These are phyloP conservation scores for Coemansia umbellata DNA, from an alignment of 192 early-diverging fungal species.

Conservation along the genomic window DNA sequence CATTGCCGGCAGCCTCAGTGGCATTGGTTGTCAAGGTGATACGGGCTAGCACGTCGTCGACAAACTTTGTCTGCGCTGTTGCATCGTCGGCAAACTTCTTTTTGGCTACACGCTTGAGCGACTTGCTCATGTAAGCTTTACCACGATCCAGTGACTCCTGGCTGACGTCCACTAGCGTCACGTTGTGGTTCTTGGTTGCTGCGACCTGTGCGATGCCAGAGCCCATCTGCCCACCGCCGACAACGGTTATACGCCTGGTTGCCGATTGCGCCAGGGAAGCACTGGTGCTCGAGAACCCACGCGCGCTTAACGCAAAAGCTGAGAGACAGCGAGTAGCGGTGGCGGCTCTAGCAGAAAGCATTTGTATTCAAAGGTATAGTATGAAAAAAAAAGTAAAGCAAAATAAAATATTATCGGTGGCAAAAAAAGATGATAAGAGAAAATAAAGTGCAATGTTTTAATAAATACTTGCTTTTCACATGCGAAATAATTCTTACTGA, in stretches of 20 bases:
- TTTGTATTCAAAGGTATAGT: too few relatives aligned
- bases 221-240: constrained; percentile 87
- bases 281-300: not conserved
- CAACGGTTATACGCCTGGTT: constrained; percentile 62
- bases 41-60: constrained; percentile 66
- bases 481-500: too few relatives aligned
- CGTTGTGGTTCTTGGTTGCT: constrained; percentile 71
- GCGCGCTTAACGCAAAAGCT: too few relatives aligned
- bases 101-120: constrained; percentile 83
- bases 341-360: too few relatives aligned
- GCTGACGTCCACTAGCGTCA: constrained; percentile 84
- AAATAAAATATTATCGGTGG: not conserved
- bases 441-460: too few relatives aligned
- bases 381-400: too few relatives aligned
- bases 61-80: constrained; percentile 57
- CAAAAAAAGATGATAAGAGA: not conserved
- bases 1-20: constrained; percentile 53
- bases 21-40: constrained; percentile 68
- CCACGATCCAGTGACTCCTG: constrained; percentile 73
- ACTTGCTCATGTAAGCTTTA: constrained; percentile 75
- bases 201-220: constrained; percentile 87
- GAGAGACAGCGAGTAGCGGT: too few relatives aligned
- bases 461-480: too few relatives aligned
- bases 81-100: constrained; percentile 78
- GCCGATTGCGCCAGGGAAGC: not conserved